Evolutionary conservation across 2,329 filamentous ascomycete species (phyloP).

Genomic region (Alternaria gaisen): DNA sequence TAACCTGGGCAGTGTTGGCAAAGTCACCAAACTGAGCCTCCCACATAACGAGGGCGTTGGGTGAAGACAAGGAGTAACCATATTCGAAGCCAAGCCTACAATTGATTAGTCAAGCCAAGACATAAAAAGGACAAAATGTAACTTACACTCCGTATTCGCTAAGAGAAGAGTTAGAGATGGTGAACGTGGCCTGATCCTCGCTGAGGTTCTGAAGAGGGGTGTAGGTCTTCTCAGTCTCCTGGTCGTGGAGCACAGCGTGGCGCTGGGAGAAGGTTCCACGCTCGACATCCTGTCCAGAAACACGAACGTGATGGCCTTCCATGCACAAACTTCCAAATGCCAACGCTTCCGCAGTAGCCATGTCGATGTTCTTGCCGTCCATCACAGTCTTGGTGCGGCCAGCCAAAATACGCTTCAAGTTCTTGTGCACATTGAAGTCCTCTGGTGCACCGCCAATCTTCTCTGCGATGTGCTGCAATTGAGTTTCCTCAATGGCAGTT

Average conservation of each 20-base stretch:
- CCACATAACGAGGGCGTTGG: conserved; percentile 98
- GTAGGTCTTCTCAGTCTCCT: conserved; percentile 91
- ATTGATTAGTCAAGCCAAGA: conserved; percentile 32
- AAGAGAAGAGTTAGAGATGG: conserved; percentile 94
- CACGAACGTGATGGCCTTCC: conserved; percentile 95
- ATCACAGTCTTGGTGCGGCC: conserved; percentile 90
- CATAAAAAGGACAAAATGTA: neutral
- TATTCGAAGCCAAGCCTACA: conserved; percentile 92
- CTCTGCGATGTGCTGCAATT: conserved; percentile 81
- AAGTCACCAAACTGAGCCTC: conserved; percentile 99
- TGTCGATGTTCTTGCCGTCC: conserved; percentile 95
- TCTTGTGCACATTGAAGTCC: conserved; percentile 88
- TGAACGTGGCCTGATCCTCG: conserved; percentile 92
- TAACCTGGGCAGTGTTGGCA: conserved; percentile 98
- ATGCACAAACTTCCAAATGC: conserved; percentile 90
- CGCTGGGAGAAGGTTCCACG: conserved; percentile 99
- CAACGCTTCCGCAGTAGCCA: conserved; percentile 94
- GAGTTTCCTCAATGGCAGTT: conserved; percentile 78
- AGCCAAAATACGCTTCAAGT: conserved; percentile 93
- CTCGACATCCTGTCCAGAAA: conserved; percentile 98
- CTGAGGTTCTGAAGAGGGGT: conserved; percentile 89
- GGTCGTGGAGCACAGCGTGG: conserved; percentile 96
- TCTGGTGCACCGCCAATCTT: conserved; percentile 82
- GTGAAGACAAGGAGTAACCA: conserved; percentile 95
- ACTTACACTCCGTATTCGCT: conserved; percentile 73